Percentiles rank a stretch among this genome's conserved stretches.
Conservation (phyloP, 768 basidiomycete species). For the Amanita molliuscula region DNA sequence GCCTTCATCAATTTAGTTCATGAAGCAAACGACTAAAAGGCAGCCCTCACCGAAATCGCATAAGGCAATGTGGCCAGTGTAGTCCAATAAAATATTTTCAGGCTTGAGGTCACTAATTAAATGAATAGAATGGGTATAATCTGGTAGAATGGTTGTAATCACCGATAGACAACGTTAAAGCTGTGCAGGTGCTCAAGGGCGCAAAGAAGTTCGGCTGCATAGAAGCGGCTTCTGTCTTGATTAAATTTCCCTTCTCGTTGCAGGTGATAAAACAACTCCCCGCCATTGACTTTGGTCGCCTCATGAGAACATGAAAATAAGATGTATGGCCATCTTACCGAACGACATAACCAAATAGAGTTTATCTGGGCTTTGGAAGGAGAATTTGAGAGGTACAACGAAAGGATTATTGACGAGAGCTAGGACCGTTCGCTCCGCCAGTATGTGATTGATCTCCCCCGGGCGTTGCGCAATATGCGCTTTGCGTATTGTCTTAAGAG, state of each 20-base stretch:
- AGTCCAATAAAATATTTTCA: slow-evolving; percentile 96
- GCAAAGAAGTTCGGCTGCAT: slow-evolving; percentile 93
- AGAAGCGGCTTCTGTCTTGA: slow-evolving; percentile 88
- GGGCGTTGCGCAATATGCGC: slow-evolving; percentile 94
- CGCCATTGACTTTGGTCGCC: slow-evolving; percentile 69
- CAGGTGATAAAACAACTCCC: slow-evolving; percentile 95
- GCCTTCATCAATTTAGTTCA: slow-evolving; percentile 26
- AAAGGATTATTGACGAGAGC: slow-evolving; percentile 98
- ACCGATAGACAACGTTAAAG: slow-evolving; percentile 99
- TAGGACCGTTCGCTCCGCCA: slow-evolving; percentile 93
- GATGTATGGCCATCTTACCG: slow-evolving; percentile 32
- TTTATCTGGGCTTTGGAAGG: slow-evolving; percentile 97
- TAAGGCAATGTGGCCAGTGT: slow-evolving; percentile 94
- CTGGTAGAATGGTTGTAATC: slow-evolving; percentile 11
- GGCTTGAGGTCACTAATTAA: slow-evolving; percentile 79
- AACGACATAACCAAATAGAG: slow-evolving; percentile 97
- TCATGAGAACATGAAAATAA: slow-evolving; percentile 1
- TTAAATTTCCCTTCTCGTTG: slow-evolving; percentile 97
- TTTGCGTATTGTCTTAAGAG: slow-evolving; percentile 96
- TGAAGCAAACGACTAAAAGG: background rate
- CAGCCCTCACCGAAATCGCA: slow-evolving; percentile 77
- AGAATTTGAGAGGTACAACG: slow-evolving; percentile 98
- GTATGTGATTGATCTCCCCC: slow-evolving; percentile 96
- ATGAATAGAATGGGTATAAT: slow-evolving; percentile 1
- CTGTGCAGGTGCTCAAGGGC: slow-evolving; percentile 94